Evolutionary conservation across 176 grass and related monocot genomes (phyloP).

Genomic region (Echinochloa phyllopogon): DNA sequence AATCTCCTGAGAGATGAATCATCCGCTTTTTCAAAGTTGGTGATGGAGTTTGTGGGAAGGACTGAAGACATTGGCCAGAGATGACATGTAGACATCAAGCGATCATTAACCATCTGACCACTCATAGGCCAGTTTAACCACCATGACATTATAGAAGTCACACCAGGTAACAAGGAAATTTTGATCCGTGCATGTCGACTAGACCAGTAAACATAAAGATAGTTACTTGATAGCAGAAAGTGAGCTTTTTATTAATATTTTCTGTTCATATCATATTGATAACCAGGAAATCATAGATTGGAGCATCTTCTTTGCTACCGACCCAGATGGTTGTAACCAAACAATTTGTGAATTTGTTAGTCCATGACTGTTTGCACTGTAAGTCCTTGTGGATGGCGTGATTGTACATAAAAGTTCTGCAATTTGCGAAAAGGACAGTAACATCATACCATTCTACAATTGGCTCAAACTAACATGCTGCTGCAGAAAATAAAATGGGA

Average conservation of each 20-base stretch:
- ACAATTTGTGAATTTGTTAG: background rate
- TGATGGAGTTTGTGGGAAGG: constrained; percentile 77
- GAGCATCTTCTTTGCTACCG: background rate
- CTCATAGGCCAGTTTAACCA: constrained; percentile 25
- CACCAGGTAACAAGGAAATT: background rate
- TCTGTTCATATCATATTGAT: constrained; percentile 19
- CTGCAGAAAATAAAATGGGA: background rate
- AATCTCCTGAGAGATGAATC: constrained; percentile 72
- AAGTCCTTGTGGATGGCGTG: background rate
- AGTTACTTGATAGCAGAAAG: background rate
- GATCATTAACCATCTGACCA: constrained; percentile 7
- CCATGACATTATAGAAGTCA: background rate
- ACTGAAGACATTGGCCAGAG: constrained; percentile 44
- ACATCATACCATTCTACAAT: background rate
- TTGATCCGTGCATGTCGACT: background rate
- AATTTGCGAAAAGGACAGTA: background rate
- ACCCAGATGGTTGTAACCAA: background rate
- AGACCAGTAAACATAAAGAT: background rate
- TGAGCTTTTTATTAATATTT: constrained; percentile 8
- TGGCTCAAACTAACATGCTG: background rate
- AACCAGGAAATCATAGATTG: constrained; percentile 17
- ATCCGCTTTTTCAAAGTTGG: constrained; percentile 80
- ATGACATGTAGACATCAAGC: constrained; percentile 37
- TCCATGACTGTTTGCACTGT: background rate
- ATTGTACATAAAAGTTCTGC: background rate